Evolutionary conservation across 1,284 basidiomycete species (phyloP), one percentile per base, ranked within the genome.

Genomic region (Microstroma glucosiphilum): DNA sequence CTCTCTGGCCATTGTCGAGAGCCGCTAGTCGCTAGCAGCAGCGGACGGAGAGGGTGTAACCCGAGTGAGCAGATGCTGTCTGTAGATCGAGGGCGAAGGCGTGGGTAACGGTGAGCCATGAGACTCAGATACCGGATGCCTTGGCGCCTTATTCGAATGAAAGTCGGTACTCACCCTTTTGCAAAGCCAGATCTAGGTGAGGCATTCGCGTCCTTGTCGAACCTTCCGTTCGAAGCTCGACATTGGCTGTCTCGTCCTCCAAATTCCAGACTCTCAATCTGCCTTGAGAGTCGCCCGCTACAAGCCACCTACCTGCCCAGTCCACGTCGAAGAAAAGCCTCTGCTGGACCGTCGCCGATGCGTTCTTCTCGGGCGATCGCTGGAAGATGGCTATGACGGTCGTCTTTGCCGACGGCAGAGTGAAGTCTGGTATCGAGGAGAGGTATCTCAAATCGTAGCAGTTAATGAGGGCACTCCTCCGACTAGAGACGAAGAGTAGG

Each of bases 261-360:
- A 66, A 40, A 21, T 57, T 59, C 73, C 73, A 75, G 1, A 72
- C n/a, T 11, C 59, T 49, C 17, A 73, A 53, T 26, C 13, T 48
- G 12, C 73, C 73, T 0, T 61, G 1, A 13, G 64, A 55, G 48
- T 70, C 67, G 11, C 73, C 73, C 0, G 71, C 57, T 8, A 62
- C 64, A 8, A 75, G 64, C 67, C 67, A 63, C 9, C 70, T 43
- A 3, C 73, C 71, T 7, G 68, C 66, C 63, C 66, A 71, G 49
- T 75, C 71, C 0, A 75, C 46, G 57, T 73, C 65, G 58, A 75
- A 75, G 42, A 62, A 61, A 51, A 75, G 57, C 17, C 73, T 55
- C 43, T 75, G 73, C 23, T 70, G 67, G 30, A 37, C 30, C 9
- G 4, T 9, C 30, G 30, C 30, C 30, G 30, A 37, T 37, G 30